Percentiles rank a stretch among this genome's conserved stretches.
Conservation (phyloP, 495 filamentous ascomycete genomes). For the Bacidia gigantensis region DNA sequence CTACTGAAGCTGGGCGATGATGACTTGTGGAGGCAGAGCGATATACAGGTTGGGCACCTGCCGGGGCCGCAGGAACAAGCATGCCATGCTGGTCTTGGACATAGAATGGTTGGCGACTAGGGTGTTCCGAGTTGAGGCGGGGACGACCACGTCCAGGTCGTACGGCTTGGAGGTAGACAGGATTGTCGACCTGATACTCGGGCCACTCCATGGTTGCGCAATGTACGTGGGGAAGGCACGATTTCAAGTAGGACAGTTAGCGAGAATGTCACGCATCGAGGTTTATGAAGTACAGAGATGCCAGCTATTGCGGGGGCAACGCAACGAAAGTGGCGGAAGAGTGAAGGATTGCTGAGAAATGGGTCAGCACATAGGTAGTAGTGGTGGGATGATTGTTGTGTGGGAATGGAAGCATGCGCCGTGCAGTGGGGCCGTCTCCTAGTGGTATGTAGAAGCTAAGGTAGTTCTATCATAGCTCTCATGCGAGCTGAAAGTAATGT, state of each 20-base stretch:
- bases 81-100: slow-evolving; percentile 13
- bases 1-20: slow-evolving; percentile 13
- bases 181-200: background rate
- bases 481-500: too few relatives aligned
- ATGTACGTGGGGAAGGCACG: too few relatives aligned
- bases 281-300: too few relatives aligned
- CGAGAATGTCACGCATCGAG: too few relatives aligned
- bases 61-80: slow-evolving; percentile 14
- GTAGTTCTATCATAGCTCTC: too few relatives aligned
- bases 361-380: background rate
- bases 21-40: slow-evolving; percentile 10
- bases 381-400: background rate
- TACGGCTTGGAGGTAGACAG: slow-evolving; percentile 7
- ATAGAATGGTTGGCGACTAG: slow-evolving; percentile 9
- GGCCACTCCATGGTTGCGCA: slow-evolving; percentile 8
- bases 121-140: slow-evolving; percentile 11
- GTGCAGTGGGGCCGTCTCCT: too few relatives aligned
- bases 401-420: background rate
- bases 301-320: too few relatives aligned
- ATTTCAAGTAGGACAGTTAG: too few relatives aligned
- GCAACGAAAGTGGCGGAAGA: too few relatives aligned
- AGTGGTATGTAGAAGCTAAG: too few relatives aligned
- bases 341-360: background rate
- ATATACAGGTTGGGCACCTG: slow-evolving; percentile 2
- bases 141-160: slow-evolving; percentile 4